phyloP scores from a whole-genome alignment of 2,329 filamentous ascomycete genomes.

The Colletotrichum paranaense region DNA sequence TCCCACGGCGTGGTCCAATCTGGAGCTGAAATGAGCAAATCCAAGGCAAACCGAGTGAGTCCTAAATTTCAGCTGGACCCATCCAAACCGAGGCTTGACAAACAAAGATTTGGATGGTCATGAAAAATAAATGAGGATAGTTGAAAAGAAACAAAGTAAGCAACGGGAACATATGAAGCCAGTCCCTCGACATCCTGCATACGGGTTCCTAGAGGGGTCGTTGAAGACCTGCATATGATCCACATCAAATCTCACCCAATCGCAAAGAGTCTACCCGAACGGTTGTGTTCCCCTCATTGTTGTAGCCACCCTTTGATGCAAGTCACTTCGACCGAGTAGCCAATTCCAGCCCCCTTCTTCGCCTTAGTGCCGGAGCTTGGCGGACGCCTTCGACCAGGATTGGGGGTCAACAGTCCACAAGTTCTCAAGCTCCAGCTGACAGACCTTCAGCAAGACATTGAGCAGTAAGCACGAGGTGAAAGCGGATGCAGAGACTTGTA shows the following conservation, averaged over 20 bases:
- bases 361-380: conserved; percentile 17
- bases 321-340: conserved; percentile 2
- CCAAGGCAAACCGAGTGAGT: neutral
- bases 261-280: neutral
- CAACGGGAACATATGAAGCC: neutral
- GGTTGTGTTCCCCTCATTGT: neutral
- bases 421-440: neutral
- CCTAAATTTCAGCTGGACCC: neutral
- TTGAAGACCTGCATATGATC: conserved; percentile 20
- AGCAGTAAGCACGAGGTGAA: neutral
- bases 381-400: neutral
- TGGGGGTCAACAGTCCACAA: neutral
- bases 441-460: neutral
- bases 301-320: conserved; percentile 11
- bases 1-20: no score
- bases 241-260: conserved; percentile 28
- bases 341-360: neutral
- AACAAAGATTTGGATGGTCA: neutral
- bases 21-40: neutral
- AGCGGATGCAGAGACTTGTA: neutral
- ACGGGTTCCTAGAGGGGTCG: neutral
- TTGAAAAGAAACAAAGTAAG: neutral
- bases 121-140: neutral
- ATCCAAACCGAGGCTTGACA: neutral
- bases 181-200: neutral